Base-by-base conservation (phyloP, 2,329 filamentous ascomycete species). In the Neocucurbitaria cava region DNA sequence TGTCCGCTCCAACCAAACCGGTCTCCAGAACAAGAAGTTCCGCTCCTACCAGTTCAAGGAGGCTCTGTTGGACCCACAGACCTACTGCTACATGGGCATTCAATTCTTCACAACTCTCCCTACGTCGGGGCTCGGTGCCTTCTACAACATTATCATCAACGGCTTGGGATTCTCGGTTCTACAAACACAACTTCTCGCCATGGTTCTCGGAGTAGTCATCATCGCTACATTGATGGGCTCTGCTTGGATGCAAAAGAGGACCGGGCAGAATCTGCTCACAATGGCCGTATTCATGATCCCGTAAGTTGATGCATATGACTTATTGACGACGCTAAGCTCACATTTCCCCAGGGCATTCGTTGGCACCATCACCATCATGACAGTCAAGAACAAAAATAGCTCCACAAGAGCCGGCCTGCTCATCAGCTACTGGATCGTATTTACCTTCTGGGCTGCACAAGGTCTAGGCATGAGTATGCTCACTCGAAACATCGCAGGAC, bases 391-490 rank as follows among this genome's bases (percentile, higher is more conserved):
- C 61, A 79, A 81, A 6, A 83, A 79, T 39, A 79, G 80, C 31
- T 73, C 82, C 8, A 86, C 85, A 33, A 83, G 88, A 73, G 81
- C 87, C 24, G 89, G 89, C 5, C 81, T 92, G 0, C 77, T 92
- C 13, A 84, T 92, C 66, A 84, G 82, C 66, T 92, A 92, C 79
- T 92, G 92, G 76, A 88, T 92, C 57, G 88, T 86, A 0, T 81
- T 91, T 17, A 90, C 87, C 5, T 92, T 92, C 82, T 92, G 89
- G 89, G 87, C 89, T 0, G 88, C 88, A 0, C 85, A 89, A 65
- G 89, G 86, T 1, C 78, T 91, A 11, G 79, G 83, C 7, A 81
- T 91, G 63, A 87, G 86, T 13, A 82, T 91, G 79, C 81, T 90
- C 52, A 85, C 85, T 0, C 82, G 88, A 15, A 91, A 91, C 66